phyloP scores from a whole-genome alignment of 2,329 filamentous ascomycete species.

The Ascochyta rabiei region DNA sequence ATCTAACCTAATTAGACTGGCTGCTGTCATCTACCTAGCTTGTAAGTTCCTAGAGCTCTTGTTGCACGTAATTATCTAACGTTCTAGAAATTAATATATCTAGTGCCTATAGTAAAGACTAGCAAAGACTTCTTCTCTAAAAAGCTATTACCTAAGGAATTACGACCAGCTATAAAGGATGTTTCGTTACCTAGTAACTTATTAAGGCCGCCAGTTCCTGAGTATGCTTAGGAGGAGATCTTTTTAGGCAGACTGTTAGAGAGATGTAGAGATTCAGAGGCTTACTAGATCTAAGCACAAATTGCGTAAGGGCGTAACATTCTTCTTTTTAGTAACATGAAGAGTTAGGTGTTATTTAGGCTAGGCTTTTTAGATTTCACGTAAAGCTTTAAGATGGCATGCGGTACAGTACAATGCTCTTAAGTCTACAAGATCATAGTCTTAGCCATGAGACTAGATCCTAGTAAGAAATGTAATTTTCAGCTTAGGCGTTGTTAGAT shows the following conservation, averaged over 20 bases:
- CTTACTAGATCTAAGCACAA: background rate
- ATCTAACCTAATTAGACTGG: too few relatives aligned
- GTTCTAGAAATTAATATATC: slow-evolving; percentile 2
- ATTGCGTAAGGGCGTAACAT: background rate
- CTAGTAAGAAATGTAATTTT: background rate
- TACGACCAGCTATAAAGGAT: slow-evolving; percentile 4
- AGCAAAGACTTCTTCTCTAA: slow-evolving; percentile 4
- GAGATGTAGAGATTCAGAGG: background rate
- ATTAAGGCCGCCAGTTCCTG: slow-evolving; percentile 14
- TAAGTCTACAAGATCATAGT: background rate
- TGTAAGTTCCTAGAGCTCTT: background rate
- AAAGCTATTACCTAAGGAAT: slow-evolving; percentile 2
- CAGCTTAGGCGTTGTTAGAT: background rate
- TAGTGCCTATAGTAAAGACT: slow-evolving; percentile 19
- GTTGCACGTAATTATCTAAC: background rate
- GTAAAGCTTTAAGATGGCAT: background rate
- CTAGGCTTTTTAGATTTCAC: background rate
- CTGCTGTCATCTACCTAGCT: too few relatives aligned
- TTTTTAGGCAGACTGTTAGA: slow-evolving; percentile 15
- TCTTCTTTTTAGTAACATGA: background rate
- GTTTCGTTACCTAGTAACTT: slow-evolving; percentile 12
- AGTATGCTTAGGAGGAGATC: slow-evolving; percentile 19
- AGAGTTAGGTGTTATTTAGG: slow-evolving; percentile 1
- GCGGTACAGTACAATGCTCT: background rate
- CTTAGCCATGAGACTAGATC: background rate